Evolutionary conservation across 148 eudicot genomes (phyloP).

Genomic region (Cornus kousa): DNA sequence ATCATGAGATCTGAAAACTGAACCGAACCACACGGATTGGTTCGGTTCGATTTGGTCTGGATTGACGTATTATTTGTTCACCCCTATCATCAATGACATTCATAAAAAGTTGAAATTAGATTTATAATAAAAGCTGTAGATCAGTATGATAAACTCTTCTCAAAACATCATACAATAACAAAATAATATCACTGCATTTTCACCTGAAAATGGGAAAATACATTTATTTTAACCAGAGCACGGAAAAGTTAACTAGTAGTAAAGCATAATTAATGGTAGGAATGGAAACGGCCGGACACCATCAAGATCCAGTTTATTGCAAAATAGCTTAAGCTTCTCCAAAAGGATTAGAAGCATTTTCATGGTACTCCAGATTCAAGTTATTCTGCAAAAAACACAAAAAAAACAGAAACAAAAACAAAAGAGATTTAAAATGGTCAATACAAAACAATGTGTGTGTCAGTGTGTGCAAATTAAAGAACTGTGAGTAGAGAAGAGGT

Average conservation of each 20-base stretch:
- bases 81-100: no score
- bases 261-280: not conserved
- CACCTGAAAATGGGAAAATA: conserved; percentile 9
- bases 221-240: not conserved
- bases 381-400: conserved; percentile 6
- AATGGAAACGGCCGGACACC: not conserved
- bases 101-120: no score
- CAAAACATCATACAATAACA: not conserved
- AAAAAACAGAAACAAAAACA: not conserved
- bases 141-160: not conserved
- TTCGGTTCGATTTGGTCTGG: no score
- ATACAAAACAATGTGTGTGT: not conserved
- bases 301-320: not conserved
- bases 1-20: no score
- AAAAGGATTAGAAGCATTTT: not conserved
- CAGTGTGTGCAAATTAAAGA: no score
- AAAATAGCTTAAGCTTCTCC: not conserved
- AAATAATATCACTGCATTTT: conserved; percentile 2
- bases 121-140: not conserved
- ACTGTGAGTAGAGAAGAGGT: not conserved
- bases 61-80: no score
- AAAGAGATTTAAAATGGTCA: not conserved
- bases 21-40: no score
- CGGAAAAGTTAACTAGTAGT: not conserved
- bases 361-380: conserved; percentile 1